A percentile compares a stretch with the other conserved stretches of the same genome.
Evolutionary conservation across 2,329 filamentous ascomycete species (phyloP).

Genomic region (Verticillium klebahnii): DNA sequence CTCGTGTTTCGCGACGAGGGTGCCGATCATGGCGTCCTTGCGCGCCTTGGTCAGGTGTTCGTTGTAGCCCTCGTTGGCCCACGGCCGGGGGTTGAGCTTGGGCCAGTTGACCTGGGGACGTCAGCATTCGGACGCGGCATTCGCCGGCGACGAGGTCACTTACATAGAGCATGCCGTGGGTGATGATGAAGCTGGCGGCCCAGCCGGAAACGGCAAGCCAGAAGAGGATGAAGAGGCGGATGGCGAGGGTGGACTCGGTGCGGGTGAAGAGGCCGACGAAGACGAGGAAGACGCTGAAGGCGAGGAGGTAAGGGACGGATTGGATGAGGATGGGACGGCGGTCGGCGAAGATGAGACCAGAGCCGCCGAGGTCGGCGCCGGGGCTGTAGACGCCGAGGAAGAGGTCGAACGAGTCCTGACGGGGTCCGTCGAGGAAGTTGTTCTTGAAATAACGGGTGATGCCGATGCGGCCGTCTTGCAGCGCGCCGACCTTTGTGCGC

Average conservation of each 20-base stretch:
- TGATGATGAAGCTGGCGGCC: conserved; percentile 71
- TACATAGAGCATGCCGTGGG: conserved; percentile 91
- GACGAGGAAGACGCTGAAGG: conserved; percentile 80
- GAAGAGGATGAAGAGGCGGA: conserved; percentile 77
- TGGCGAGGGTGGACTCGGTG: conserved; percentile 69
- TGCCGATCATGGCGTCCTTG: conserved; percentile 77
- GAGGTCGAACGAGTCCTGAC: conserved; percentile 92
- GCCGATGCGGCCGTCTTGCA: conserved; percentile 85
- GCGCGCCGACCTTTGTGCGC: conserved; percentile 76
- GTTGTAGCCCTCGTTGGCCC: conserved; percentile 81
- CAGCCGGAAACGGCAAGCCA: conserved; percentile 69
- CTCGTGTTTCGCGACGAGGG: conserved; percentile 70
- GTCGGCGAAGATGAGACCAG: conserved; percentile 71
- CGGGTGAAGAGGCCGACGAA: conserved; percentile 70
- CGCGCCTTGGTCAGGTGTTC: conserved; percentile 79
- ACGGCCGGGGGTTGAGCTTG: conserved; percentile 84
- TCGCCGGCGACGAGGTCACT: conserved; percentile 33
- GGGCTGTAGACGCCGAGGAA: conserved; percentile 87
- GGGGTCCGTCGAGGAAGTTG: conserved; percentile 90
- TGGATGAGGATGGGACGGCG: conserved; percentile 83
- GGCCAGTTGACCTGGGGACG: conserved; percentile 86
- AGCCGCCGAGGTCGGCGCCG: conserved; percentile 64
- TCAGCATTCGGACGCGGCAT: conserved; percentile 9
- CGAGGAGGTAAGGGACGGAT: conserved; percentile 86
- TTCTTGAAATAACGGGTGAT: conserved; percentile 86